These are phyloP conservation scores for Myriosclerotinia curreyana DNA, from an alignment of 2,329 filamentous ascomycete genomes.

Conservation along the genomic window DNA sequence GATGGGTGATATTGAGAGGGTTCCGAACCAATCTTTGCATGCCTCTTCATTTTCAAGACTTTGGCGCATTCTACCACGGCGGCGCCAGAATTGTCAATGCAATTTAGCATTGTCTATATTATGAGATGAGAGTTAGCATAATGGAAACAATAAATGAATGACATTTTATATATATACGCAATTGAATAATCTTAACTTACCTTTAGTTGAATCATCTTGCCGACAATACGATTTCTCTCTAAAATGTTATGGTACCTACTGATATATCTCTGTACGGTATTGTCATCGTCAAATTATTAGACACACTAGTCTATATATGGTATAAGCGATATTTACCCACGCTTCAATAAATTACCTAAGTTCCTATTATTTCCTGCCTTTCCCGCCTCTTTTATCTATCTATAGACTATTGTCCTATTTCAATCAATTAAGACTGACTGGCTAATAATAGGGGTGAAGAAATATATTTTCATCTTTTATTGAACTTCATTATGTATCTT, in stretches of 20 bases:
- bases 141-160: background rate
- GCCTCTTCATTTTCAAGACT: constrained; percentile 84
- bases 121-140: background rate
- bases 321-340: constrained; percentile 16
- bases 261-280: too few relatives aligned
- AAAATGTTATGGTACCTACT: too few relatives aligned
- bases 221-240: constrained; percentile 33
- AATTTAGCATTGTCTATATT: constrained; percentile 91
- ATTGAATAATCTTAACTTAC: constrained; percentile 41
- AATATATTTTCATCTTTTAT: constrained; percentile 15
- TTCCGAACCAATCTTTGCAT: constrained; percentile 78
- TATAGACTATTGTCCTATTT: too few relatives aligned
- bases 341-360: constrained; percentile 11
- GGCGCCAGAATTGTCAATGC: constrained; percentile 98
- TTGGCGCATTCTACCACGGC: constrained; percentile 95
- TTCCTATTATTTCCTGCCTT: too few relatives aligned
- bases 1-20: constrained; percentile 10
- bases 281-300: constrained; percentile 18
- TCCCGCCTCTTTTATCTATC: constrained; percentile 14
- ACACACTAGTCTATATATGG: constrained; percentile 16
- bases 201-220: constrained; percentile 90
- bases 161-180: background rate
- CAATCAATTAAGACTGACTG: constrained; percentile 11
- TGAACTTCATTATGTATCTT: constrained; percentile 18
- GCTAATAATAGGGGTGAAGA: constrained; percentile 11